Evolutionary conservation across 176 grass and related monocot genomes (phyloP), one percentile per base, ranked within the genome.

Genomic region (Areca catechu): DNA sequence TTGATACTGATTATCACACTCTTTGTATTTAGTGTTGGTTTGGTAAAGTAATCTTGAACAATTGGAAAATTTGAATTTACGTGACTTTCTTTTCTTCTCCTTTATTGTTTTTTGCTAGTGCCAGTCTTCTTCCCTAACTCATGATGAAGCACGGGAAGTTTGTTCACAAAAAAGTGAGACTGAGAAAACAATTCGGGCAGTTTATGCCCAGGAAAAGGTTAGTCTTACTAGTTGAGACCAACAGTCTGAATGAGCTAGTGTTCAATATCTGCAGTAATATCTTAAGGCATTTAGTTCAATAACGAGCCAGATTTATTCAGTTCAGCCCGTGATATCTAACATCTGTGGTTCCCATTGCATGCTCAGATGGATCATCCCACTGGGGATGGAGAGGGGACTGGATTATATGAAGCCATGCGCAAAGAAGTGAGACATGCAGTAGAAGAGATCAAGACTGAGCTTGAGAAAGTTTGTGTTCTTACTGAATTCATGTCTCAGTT

Each of bases 341-440:
- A 12, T 43, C 34, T 60, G 19, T 19, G 4, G 51, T 70, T 73
- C 51, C 25, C 61, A 43, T 50, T 59, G 19, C 60, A 24, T 70
- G 67, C 5, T 25, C 54, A 88, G 80, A 78, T 49, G 18, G 60
- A 90, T 47, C 67, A 60, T 50, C 59, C 16, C 15, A 63, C 22
- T 50, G 51, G 43, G 47, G 57, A 74, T 54, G 56, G 71, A 0
- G 64, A 84, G 37, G 68, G 66, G 60, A 71, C 54, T 63, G 68
- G 65, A 67, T 57, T 90, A 9, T 96, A 96, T 68, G 77, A 90
- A 54, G 74, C 60, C 17, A 84, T 96, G 86, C 68, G 80, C 50
- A 90, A 84, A 71, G 83, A 96, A 96, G 83, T 95, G 19, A 71
- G 90, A 69, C 77, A 89, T 75, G 85, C 76, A 71, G 85, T 95